Evolutionary conservation across 495 filamentous ascomycete genomes (phyloP).

Genomic region (Neurospora cerealis): DNA sequence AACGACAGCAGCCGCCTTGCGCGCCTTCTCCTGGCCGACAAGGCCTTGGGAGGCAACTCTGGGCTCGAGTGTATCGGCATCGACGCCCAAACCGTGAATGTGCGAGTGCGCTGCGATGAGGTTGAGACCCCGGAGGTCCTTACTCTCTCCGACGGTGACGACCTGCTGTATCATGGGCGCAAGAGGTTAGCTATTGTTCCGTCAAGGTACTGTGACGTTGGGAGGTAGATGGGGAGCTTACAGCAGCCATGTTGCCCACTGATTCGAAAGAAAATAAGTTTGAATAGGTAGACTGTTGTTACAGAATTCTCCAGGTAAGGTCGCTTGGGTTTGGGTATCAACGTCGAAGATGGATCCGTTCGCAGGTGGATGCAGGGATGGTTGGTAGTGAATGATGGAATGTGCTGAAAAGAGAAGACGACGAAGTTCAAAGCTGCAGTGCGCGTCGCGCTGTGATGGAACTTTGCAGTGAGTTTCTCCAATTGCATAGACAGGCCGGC

Average conservation of each 20-base stretch:
- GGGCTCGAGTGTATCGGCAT: slow-evolving; percentile 82
- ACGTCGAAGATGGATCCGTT: background rate
- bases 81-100: slow-evolving; percentile 90
- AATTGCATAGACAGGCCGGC: background rate
- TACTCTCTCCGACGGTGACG: slow-evolving; percentile 85
- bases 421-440: background rate
- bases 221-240: slow-evolving; percentile 9
- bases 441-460: background rate
- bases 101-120: slow-evolving; percentile 98
- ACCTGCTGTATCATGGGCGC: slow-evolving; percentile 50
- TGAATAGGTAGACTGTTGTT: background rate
- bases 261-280: background rate
- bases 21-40: slow-evolving; percentile 90
- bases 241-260: slow-evolving; percentile 26
- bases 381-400: background rate
- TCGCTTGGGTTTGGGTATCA: background rate
- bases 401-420: background rate
- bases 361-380: background rate
- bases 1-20: slow-evolving; percentile 91
- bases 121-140: slow-evolving; percentile 88
- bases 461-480: background rate
- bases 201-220: background rate
- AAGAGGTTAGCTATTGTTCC: background rate
- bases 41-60: slow-evolving; percentile 84
- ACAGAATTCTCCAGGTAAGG: background rate